These are phyloP conservation scores for Blastobotrys raffinosifermentans DNA, from an alignment of 1,139 yeast species.

Conservation along the genomic window DNA sequence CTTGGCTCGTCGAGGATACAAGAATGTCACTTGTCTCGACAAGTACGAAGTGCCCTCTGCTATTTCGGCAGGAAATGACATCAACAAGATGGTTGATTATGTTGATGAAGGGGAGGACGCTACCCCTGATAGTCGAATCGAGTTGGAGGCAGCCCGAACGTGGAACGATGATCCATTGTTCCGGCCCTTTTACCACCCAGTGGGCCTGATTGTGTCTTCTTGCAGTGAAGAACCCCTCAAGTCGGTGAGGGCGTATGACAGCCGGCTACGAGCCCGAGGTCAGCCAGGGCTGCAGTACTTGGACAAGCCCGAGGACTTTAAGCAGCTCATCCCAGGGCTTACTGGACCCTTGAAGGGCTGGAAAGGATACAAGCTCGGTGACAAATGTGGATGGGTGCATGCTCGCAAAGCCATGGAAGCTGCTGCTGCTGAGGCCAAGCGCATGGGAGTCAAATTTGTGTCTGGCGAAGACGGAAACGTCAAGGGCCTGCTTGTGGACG, in stretches of 20 bases:
- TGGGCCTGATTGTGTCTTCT: slow-evolving; percentile 31
- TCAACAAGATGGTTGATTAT: slow-evolving; percentile 44
- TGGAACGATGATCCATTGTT: slow-evolving; percentile 28
- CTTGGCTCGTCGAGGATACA: slow-evolving; percentile 26
- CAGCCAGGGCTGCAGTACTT: slow-evolving; percentile 5
- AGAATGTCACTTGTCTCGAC: slow-evolving; percentile 36
- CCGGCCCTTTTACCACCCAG: slow-evolving; percentile 15
- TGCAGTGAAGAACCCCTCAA: slow-evolving; percentile 24
- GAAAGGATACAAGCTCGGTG: slow-evolving; percentile 28
- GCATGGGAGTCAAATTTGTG: slow-evolving; percentile 33
- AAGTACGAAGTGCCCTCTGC: slow-evolving; percentile 42
- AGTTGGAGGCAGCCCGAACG: slow-evolving; percentile 23
- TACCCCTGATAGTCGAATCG: slow-evolving; percentile 3
- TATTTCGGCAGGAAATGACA: slow-evolving; percentile 45
- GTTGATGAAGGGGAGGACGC: slow-evolving; percentile 21
- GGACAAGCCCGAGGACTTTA: slow-evolving; percentile 29
- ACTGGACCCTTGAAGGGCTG: slow-evolving; percentile 24
- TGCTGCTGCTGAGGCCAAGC: slow-evolving; percentile 29
- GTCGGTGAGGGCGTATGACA: background rate
- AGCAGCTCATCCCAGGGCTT: slow-evolving; percentile 28
- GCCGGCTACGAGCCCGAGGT: slow-evolving; percentile 1
- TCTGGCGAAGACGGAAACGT: slow-evolving; percentile 32
- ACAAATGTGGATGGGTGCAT: slow-evolving; percentile 35
- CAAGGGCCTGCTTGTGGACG: slow-evolving; percentile 1
- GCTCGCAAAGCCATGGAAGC: slow-evolving; percentile 31